Evolutionary conservation across 164 flowering plant species (phyloP), one percentile per base, ranked within the genome.

Genomic region (Cinnamomum micranthum): DNA sequence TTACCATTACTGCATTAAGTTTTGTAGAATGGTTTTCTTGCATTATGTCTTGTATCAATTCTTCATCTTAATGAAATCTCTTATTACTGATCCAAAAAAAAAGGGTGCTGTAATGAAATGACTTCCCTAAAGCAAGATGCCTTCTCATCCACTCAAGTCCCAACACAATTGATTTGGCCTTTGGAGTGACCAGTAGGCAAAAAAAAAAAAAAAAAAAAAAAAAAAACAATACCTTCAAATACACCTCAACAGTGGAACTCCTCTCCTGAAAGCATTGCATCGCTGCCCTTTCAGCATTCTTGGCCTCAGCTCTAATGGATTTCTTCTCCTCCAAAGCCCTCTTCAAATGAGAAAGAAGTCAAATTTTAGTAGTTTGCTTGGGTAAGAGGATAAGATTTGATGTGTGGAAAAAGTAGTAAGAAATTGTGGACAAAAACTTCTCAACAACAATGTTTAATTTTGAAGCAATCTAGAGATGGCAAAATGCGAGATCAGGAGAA

Each of bases 321-420:
- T 88, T 91, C 82, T 87, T 91, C 83, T 91, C 96, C 83, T 90
- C 97, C 65, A 94, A 75, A 74, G 96, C 88, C 75, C 87, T 85
- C 98, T 94, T 58, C 28, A 60, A 60, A 71, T 25, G 31, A 19
- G 27, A 59, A 31, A 52, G 6, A 60, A 50, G 55, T 33, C 15
- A 23, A 23, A 24, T 19, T 35, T 70, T 31, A 66, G 50, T 19
- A 19, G 41, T 25, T 27, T 15, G 31, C 20, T 25, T 35, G 47
- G 47, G 47, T 7, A 41, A 41, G 35, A 41, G 9, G 47, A 41
- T 41, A 41, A 41, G 47, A 41, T 7, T 41, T 41, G 47, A 41
- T 6, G 47, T 9, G 10, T 41, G 47, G 47, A 41, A 41, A 41
- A 41, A 9, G 47, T 7, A 9, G 47, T 41, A 7, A 7, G 11